phyloP scores from a whole-genome alignment of 2,329 filamentous ascomycete species.

The Aspergillus tubingensis region DNA sequence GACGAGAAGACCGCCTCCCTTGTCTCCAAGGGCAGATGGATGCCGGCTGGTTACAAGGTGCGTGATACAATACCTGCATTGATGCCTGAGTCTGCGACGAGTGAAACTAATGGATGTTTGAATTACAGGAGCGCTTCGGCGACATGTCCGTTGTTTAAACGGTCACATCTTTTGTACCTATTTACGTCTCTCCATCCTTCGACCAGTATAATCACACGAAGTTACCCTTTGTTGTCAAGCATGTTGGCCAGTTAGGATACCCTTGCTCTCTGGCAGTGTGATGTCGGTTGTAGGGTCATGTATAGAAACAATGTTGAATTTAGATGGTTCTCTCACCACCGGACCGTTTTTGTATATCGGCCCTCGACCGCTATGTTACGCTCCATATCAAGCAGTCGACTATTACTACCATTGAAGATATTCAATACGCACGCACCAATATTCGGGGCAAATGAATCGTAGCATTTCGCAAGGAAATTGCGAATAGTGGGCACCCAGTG shows the following conservation, averaged over 20 bases:
- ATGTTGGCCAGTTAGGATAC: constrained; percentile 23
- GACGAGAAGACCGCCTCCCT: constrained; percentile 94
- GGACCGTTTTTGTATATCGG: not conserved
- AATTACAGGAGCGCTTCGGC: constrained; percentile 90
- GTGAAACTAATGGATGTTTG: constrained; percentile 18
- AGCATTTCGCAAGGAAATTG: not conserved
- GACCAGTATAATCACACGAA: constrained; percentile 34
- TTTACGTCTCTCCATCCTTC: constrained; percentile 32
- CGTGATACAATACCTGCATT: constrained; percentile 35
- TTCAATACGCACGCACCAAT: not conserved
- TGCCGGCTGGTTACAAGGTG: constrained; percentile 98
- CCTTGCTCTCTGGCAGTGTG: constrained; percentile 33
- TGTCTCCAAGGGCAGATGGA: constrained; percentile 97
- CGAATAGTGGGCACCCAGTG: not conserved
- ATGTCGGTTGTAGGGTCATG: constrained; percentile 37
- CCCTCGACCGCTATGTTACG: not conserved
- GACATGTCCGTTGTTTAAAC: constrained; percentile 91
- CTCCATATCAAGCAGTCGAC: not conserved
- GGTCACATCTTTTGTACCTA: constrained; percentile 24
- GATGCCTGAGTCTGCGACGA: not conserved
- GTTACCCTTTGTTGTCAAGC: constrained; percentile 30
- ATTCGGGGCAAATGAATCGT: not conserved
- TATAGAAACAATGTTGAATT: constrained; percentile 45
- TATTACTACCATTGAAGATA: too few species aligned
- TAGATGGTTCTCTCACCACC: constrained; percentile 26